Conservation (phyloP, 441 rosid species). For the Rhodomyrtus psidioides region DNA sequence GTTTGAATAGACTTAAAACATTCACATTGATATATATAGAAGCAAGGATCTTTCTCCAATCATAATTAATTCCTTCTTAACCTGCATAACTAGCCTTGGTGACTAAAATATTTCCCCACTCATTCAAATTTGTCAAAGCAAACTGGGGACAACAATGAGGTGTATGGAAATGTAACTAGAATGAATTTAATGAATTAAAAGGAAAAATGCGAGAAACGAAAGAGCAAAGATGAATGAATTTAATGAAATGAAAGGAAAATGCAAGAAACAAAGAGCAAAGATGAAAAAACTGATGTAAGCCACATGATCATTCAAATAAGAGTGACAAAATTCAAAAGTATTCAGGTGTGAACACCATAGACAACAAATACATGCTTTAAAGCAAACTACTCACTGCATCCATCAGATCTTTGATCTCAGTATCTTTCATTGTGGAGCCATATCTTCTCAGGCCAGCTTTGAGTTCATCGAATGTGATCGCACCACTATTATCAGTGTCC, state of each 20-base stretch:
- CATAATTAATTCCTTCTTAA: neutral
- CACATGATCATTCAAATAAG: neutral
- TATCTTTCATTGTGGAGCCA: slow-evolving; percentile 14
- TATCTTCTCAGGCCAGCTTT: slow-evolving; percentile 13
- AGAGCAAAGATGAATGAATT: neutral
- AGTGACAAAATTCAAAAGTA: neutral
- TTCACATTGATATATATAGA: neutral
- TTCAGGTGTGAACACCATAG: neutral
- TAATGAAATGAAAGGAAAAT: neutral
- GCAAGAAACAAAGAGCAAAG: neutral
- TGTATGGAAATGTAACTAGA: neutral
- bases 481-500: slow-evolving; percentile 16
- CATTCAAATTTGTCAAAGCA: neutral
- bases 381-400: slow-evolving; percentile 6
- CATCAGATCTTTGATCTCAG: slow-evolving; percentile 16
- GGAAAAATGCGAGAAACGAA: neutral
- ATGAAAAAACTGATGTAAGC: neutral
- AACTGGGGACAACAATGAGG: neutral
- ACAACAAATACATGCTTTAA: neutral
- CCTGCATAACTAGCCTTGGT: neutral
- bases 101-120: neutral
- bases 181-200: neutral
- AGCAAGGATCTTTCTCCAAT: neutral
- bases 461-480: slow-evolving; percentile 12
- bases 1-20: neutral